A percentile compares a stretch with the other conserved stretches of the same genome.
Conservation (phyloP, 148 eudicot genomes). For the Agrostemma githago region DNA sequence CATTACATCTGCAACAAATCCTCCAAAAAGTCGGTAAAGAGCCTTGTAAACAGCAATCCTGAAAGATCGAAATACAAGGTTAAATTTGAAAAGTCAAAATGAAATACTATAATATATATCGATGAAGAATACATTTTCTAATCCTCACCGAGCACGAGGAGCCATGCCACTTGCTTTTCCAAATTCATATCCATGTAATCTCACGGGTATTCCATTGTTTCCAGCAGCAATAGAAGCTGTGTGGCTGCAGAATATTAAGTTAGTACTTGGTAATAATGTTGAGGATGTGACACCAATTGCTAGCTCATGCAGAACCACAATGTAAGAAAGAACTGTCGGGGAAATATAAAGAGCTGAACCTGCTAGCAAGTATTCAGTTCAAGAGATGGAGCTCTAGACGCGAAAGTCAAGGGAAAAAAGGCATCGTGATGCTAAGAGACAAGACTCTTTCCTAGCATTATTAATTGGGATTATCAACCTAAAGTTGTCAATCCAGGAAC, state of each 20-base stretch:
- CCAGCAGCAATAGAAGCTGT: constrained; percentile 99
- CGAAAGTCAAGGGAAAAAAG: background rate
- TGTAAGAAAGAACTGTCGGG: background rate
- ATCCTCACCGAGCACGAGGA: constrained; percentile 83
- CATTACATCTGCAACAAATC: constrained; percentile 92
- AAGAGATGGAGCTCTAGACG: background rate
- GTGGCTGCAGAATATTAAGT: constrained; percentile 50
- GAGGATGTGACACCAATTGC: background rate
- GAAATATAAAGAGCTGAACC: background rate
- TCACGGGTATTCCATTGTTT: constrained; percentile 89
- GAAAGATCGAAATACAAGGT: constrained; percentile 21
- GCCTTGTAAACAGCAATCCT: constrained; percentile 98
- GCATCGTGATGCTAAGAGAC: background rate
- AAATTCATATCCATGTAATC: constrained; percentile 82
- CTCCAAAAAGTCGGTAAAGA: constrained; percentile 92
- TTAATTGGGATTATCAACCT: background rate
- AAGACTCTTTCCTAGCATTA: background rate
- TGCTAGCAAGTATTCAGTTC: background rate
- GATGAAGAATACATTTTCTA: constrained; percentile 7
- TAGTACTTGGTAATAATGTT: background rate
- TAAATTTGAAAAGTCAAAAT: constrained; percentile 4
- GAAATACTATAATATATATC: background rate
- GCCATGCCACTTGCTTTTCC: constrained; percentile 99
- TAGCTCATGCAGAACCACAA: background rate
- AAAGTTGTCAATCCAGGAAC: background rate